These are phyloP conservation scores for Hymenoscyphus salicellus DNA, from an alignment of 2,329 filamentous ascomycete species.

Conservation along the genomic window DNA sequence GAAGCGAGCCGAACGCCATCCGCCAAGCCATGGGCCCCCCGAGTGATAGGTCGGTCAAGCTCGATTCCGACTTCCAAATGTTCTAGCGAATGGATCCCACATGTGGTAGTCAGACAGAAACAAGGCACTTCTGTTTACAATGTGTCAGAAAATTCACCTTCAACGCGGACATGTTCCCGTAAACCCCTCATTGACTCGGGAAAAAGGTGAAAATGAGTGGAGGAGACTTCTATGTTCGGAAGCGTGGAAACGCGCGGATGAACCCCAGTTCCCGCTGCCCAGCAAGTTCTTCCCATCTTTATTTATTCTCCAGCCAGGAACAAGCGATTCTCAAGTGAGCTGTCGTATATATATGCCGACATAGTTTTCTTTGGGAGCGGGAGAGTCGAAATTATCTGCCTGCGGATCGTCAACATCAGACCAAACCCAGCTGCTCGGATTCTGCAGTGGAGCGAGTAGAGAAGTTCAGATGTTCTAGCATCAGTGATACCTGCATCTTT, in stretches of 20 bases:
- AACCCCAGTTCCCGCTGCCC: neutral
- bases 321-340: neutral
- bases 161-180: neutral
- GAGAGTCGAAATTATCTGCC: neutral
- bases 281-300: neutral
- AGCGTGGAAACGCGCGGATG: neutral
- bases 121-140: neutral
- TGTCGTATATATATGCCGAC: neutral
- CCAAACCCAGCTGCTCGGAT: neutral
- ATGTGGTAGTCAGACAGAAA: neutral
- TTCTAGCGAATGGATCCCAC: neutral
- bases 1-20: neutral
- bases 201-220: neutral
- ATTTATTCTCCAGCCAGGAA: neutral
- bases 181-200: neutral
- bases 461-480: neutral
- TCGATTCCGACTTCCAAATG: neutral
- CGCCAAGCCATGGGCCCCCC: neutral
- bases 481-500: neutral
- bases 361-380: neutral
- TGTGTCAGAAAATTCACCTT: neutral
- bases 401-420: neutral
- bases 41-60: neutral
- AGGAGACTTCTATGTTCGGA: neutral
- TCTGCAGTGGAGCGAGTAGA: constrained; percentile 1